phyloP scores from a whole-genome alignment of 179 eudicot species.

The Gypsophila paniculata region DNA sequence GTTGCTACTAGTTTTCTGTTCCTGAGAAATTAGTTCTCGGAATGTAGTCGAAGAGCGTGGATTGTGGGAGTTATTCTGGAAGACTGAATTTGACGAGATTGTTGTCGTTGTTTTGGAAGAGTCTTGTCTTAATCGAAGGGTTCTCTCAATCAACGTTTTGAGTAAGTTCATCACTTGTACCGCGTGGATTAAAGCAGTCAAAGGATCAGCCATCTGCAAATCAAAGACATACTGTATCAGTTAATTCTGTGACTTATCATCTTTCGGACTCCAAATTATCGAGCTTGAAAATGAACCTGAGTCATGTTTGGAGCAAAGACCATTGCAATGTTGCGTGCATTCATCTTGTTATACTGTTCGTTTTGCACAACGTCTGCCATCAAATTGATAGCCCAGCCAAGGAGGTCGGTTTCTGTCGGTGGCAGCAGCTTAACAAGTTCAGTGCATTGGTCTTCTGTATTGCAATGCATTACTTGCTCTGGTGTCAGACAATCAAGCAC shows the following conservation, averaged over 20 bases:
- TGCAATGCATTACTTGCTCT: slow-evolving; percentile 86
- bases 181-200: slow-evolving; percentile 86
- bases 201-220: slow-evolving; percentile 88
- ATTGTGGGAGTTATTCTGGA: slow-evolving; percentile 21
- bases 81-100: slow-evolving; percentile 16
- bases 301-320: slow-evolving; percentile 97
- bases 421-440: slow-evolving; percentile 56
- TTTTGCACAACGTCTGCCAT: slow-evolving; percentile 77
- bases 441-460: slow-evolving; percentile 65
- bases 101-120: slow-evolving; percentile 14
- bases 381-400: slow-evolving; percentile 82
- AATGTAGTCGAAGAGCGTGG: slow-evolving; percentile 23
- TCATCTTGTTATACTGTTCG: slow-evolving; percentile 78
- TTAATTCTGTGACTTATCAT: neutral
- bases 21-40: slow-evolving; percentile 18
- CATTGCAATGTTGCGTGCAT: slow-evolving; percentile 84
- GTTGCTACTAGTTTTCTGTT: slow-evolving; percentile 10
- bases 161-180: slow-evolving; percentile 93
- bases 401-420: slow-evolving; percentile 62
- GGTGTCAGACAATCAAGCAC: slow-evolving; percentile 72
- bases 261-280: neutral
- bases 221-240: neutral
- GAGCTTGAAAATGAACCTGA: slow-evolving; percentile 46
- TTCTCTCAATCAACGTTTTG: slow-evolving; percentile 55
- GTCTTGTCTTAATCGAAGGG: slow-evolving; percentile 50